Evolutionary conservation across 176 grass and related monocot species (phyloP), one percentile per base, ranked within the genome.

Genomic region (Ananas comosus): DNA sequence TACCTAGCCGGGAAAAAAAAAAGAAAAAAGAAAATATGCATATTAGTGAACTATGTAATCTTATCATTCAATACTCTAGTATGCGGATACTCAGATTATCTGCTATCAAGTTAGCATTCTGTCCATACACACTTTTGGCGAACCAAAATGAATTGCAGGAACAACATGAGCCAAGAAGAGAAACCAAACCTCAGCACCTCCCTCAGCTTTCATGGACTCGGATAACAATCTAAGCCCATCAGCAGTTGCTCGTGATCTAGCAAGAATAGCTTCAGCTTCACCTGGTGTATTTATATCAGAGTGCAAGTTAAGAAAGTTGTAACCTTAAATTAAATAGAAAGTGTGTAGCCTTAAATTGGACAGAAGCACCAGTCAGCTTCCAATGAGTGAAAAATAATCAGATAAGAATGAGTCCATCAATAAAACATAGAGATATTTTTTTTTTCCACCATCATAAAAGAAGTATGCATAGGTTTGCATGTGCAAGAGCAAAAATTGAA

Each of bases 251-350:
- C 77, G 66, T 65, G 94, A 99, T 68, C 76, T 93, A 53, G 87
- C 85, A 71, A 99, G 63, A 73, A 99, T 92, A 0, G 87, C 94
- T 84, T 90, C 81, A 72, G 94, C 87, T 81, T 86, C 87, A 81
- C 89, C 89, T 99, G 86, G 56, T 65, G 64, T 66, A 49, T 33
- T 50, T 7, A 75, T 54, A 54, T 27, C 6, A 17, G 63, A 58
- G 52, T 61, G 33, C 33, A 6, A 42, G 33, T 42, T 7, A 42
- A 42, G 33, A 42, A 42, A 42, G 33, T 7, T 42, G 33, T 7
- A 42, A 42, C 11, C 21, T 17, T 51, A 12, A 67, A 72, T 19
- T 48, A 9, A 3, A 24, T 14, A 49, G 53, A 42, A 21, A 75
- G 29, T 5, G 0, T 33, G 29, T 33, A 61, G 50, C 11, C 21